Evolutionary conservation across 1,284 basidiomycete species (phyloP).

Genomic region (Cutaneotrichosporon cutaneum): DNA sequence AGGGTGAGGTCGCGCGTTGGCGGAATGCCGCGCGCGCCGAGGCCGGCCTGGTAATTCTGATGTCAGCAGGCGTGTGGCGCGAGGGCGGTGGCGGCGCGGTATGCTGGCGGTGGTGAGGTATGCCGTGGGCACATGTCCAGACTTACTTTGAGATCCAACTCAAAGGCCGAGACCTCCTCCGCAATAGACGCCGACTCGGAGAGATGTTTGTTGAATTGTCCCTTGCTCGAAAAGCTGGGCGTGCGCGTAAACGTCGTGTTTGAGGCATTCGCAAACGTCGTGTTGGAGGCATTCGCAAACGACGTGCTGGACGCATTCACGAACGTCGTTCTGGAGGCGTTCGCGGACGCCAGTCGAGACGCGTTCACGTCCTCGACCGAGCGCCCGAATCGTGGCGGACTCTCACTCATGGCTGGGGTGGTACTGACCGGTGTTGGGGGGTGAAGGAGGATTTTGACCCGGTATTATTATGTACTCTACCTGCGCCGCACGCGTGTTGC

Average conservation of each 20-base stretch:
- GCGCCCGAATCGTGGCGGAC: not conserved
- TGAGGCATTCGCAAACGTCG: not conserved
- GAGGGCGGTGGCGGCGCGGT: no score
- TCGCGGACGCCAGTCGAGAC: no score
- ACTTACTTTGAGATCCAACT: not conserved
- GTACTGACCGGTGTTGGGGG: not conserved
- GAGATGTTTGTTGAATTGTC: not conserved
- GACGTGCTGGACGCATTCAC: not conserved
- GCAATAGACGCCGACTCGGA: not conserved
- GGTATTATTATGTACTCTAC: constrained; percentile 4
- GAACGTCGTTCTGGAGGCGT: not conserved
- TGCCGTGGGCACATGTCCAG: not conserved
- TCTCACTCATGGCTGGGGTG: not conserved
- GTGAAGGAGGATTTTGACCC: not conserved
- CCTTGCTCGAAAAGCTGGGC: not conserved
- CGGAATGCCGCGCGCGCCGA: constrained; percentile 14
- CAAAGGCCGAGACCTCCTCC: not conserved
- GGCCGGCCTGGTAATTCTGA: constrained; percentile 16
- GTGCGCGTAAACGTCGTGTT: not conserved
- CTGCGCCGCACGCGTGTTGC: no score
- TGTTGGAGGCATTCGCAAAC: not conserved
- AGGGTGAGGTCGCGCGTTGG: constrained; percentile 29
- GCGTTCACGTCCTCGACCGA: not conserved
- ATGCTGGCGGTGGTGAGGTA: no score
- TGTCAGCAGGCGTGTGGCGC: not conserved